phyloP scores from a whole-genome alignment of 2,329 filamentous ascomycete species.

The Alternaria sp. region DNA sequence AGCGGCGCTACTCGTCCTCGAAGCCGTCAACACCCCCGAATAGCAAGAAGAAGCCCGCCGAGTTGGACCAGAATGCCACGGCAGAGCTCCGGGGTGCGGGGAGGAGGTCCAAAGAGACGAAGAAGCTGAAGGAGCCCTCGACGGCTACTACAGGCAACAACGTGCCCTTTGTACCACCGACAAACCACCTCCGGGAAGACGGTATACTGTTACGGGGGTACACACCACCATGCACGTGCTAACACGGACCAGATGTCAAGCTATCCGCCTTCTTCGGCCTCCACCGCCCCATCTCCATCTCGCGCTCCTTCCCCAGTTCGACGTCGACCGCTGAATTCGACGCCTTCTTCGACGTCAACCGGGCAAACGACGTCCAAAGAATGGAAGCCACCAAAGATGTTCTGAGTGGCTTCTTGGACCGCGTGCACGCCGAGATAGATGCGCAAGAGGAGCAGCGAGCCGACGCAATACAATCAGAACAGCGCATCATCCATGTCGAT shows the following conservation, averaged over 20 bases:
- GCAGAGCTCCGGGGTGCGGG: constrained; percentile 36
- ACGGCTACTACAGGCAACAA: constrained; percentile 51
- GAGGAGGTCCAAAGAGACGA: constrained; percentile 37
- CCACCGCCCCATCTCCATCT: constrained; percentile 87
- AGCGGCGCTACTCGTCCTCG: constrained; percentile 60
- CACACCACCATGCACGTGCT: constrained; percentile 9
- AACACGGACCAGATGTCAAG: constrained; percentile 73
- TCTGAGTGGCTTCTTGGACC: constrained; percentile 54
- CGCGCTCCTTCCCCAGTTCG: constrained; percentile 68
- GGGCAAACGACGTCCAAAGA: constrained; percentile 60
- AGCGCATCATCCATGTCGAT: constrained; percentile 46
- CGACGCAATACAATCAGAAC: constrained; percentile 50
- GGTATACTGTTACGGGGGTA: constrained; percentile 54
- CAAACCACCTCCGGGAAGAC: constrained; percentile 73
- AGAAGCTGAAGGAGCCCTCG: constrained; percentile 51
- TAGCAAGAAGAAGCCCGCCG: constrained; percentile 43
- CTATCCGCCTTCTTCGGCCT: constrained; percentile 95
- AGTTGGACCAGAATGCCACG: constrained; percentile 34
- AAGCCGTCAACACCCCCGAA: constrained; percentile 59
- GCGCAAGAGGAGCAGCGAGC: constrained; percentile 46
- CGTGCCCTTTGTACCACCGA: constrained; percentile 75
- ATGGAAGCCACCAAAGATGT: constrained; percentile 54
- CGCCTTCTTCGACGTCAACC: constrained; percentile 75
- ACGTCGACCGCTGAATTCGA: constrained; percentile 79
- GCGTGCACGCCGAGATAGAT: constrained; percentile 47